These are phyloP conservation scores for Botrytis hyacinthi DNA, from an alignment of 2,329 filamentous ascomycete species.

Conservation along the genomic window DNA sequence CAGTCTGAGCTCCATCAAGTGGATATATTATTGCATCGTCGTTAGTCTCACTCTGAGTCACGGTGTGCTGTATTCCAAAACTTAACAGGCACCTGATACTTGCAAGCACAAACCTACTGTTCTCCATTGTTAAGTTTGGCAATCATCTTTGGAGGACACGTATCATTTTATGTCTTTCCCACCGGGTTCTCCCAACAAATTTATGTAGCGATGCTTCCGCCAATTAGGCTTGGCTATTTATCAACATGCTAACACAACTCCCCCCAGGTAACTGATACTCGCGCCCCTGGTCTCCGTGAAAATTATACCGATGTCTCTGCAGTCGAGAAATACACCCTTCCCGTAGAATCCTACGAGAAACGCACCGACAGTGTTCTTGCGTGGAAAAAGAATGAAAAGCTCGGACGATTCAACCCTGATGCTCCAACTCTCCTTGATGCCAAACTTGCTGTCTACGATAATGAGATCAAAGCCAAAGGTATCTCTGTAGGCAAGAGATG, in stretches of 20 bases:
- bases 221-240: background rate
- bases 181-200: background rate
- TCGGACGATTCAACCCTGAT: conserved; percentile 92
- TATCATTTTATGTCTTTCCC: conserved; percentile 6
- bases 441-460: conserved; percentile 64
- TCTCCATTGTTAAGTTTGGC: conserved; percentile 8
- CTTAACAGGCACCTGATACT: background rate
- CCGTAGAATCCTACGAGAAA: conserved; percentile 79
- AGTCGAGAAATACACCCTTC: conserved; percentile 88
- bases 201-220: background rate
- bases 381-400: conserved; percentile 92
- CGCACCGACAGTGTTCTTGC: conserved; percentile 86
- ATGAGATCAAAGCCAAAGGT: conserved; percentile 68
- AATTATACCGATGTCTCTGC: conserved; percentile 79
- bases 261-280: conserved; percentile 71
- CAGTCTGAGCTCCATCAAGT: conserved; percentile 2
- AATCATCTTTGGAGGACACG: conserved; percentile 13
- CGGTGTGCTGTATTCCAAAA: conserved; percentile 11
- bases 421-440: conserved; percentile 72
- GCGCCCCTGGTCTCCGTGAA: conserved; percentile 69
- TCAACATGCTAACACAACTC: conserved; percentile 23
- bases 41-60: conserved; percentile 14
- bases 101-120: conserved; percentile 20
- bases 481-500: conserved; percentile 63
- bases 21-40: conserved; percentile 15